Conservation (phyloP, 768 basidiomycete species). For the Podaxis sp. region DNA sequence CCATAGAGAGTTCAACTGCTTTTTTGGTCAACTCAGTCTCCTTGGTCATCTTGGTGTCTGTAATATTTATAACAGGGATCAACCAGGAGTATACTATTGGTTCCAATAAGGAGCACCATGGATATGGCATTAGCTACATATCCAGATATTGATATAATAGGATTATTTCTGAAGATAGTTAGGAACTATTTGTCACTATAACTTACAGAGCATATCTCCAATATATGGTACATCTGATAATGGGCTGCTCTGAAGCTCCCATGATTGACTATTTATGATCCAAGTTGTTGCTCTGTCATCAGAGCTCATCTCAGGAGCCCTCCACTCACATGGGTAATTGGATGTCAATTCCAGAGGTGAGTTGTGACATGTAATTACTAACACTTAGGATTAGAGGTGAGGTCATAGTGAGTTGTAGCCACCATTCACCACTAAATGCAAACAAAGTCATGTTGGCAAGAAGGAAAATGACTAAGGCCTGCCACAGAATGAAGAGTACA, state of each 20-base stretch:
- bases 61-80: too few species aligned
- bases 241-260: neutral
- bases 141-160: neutral
- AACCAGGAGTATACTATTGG: neutral
- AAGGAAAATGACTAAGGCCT: neutral
- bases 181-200: neutral
- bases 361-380: neutral
- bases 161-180: neutral
- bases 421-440: constrained; percentile 7
- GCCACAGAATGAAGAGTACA: constrained; percentile 1
- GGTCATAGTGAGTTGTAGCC: neutral
- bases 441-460: neutral
- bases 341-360: neutral
- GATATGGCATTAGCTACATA: neutral
- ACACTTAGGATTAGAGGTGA: neutral
- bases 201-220: neutral
- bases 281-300: neutral
- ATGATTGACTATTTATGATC: neutral
- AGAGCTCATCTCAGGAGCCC: neutral
- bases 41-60: too few species aligned
- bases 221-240: neutral
- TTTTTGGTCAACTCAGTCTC: too few species aligned
- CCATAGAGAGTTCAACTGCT: too few species aligned
- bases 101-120: neutral
- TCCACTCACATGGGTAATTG: constrained; percentile 4